These are phyloP conservation scores for Ophiocordyceps camponoti-rufipedis DNA, from an alignment of 2,329 filamentous ascomycete species.

Conservation along the genomic window DNA sequence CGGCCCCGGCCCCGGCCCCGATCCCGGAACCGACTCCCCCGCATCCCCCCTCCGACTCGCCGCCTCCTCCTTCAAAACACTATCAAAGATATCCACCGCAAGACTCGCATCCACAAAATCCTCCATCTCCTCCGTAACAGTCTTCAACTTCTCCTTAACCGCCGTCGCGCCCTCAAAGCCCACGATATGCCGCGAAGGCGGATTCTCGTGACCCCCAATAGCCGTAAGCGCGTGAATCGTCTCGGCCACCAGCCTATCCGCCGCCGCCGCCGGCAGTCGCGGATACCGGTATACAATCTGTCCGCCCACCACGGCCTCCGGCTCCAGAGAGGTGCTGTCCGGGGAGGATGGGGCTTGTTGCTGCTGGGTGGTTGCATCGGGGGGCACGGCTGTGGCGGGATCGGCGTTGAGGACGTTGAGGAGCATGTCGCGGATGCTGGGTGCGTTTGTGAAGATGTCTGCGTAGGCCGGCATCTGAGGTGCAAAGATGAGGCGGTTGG, in stretches of 20 bases:
- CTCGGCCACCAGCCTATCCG: conserved; percentile 63
- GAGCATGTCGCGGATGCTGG: conserved; percentile 68
- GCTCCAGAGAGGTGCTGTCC: conserved; percentile 13
- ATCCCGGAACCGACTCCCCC: background rate
- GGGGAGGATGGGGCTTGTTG: conserved; percentile 13
- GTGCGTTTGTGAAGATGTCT: conserved; percentile 35
- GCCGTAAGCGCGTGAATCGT: conserved; percentile 82
- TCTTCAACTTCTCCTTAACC: conserved; percentile 93
- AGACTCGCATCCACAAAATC: conserved; percentile 86
- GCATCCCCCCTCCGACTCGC: conserved; percentile 9
- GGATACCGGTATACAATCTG: conserved; percentile 51
- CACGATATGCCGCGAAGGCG: conserved; percentile 84
- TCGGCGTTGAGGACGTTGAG: conserved; percentile 61
- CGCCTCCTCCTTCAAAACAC: conserved; percentile 33
- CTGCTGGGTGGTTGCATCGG: conserved; percentile 4
- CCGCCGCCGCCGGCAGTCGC: conserved; percentile 45
- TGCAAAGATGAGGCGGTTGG: conserved; percentile 70
- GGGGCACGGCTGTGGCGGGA: conserved; percentile 38
- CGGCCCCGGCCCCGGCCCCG: no score
- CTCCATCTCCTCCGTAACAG: conserved; percentile 86
- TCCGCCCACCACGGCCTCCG: conserved; percentile 17
- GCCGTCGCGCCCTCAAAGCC: conserved; percentile 72
- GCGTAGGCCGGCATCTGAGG: conserved; percentile 47
- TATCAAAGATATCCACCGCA: conserved; percentile 59
- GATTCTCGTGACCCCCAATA: conserved; percentile 91